phyloP scores from a whole-genome alignment of 1,284 basidiomycete species.

The Fomitopsis schrenkii region DNA sequence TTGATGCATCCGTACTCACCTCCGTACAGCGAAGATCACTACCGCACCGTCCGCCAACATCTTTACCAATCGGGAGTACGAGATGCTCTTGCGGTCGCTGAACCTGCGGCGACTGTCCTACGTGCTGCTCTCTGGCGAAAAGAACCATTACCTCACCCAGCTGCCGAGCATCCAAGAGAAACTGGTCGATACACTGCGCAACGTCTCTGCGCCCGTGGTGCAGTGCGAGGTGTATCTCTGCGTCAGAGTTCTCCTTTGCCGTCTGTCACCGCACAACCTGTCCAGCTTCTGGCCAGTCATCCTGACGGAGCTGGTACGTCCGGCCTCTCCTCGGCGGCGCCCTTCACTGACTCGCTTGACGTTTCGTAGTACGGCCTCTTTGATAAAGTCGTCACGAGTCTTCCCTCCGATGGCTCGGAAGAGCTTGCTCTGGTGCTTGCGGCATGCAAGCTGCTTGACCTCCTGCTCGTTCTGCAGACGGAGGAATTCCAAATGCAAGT shows the following conservation, averaged over 20 bases:
- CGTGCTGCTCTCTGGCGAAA: slow-evolving; percentile 80
- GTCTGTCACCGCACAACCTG: slow-evolving; percentile 89
- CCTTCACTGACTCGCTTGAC: background rate
- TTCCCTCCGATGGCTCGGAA: slow-evolving; percentile 78
- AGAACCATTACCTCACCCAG: slow-evolving; percentile 87
- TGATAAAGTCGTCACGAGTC: slow-evolving; percentile 57
- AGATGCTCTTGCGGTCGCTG: slow-evolving; percentile 85
- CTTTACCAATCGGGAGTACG: slow-evolving; percentile 93
- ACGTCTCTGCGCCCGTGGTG: slow-evolving; percentile 77
- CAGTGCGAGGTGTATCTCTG: slow-evolving; percentile 95
- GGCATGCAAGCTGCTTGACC: slow-evolving; percentile 91
- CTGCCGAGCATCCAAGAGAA: slow-evolving; percentile 95
- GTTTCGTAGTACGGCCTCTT: slow-evolving; percentile 65
- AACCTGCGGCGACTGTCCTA: slow-evolving; percentile 89
- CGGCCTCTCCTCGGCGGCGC: background rate
- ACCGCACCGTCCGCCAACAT: slow-evolving; percentile 92
- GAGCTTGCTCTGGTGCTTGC: slow-evolving; percentile 80
- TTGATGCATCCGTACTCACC: background rate
- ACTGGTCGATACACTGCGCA: slow-evolving; percentile 89
- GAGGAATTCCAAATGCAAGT: slow-evolving; percentile 96
- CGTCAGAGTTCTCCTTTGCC: slow-evolving; percentile 86
- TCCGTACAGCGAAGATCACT: slow-evolving; percentile 65
- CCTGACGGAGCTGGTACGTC: slow-evolving; percentile 81
- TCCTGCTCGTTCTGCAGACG: slow-evolving; percentile 88
- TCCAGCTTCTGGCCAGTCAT: slow-evolving; percentile 97